Base-by-base conservation (phyloP, 176 grass and related monocot species). In the Pharus latifolius region DNA sequence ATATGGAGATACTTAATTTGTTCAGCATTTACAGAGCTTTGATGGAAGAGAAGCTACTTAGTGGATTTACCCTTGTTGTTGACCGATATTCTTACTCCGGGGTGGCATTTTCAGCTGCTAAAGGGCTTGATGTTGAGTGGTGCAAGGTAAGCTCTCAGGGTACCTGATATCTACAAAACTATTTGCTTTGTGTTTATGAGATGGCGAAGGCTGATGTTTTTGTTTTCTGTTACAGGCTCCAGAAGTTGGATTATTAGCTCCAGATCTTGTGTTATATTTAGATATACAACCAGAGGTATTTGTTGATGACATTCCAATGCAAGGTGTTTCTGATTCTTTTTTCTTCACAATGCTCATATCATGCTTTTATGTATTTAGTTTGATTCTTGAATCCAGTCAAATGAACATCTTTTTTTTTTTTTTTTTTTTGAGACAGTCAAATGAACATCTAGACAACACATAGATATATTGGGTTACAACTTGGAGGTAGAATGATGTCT, bases 281-380 rank as follows among this genome's bases (percentile, higher is more conserved):
- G 90, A 98, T 81, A 76, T 98, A 68, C 84, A 88, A 31, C 86
- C 95, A 75, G 87, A 98, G 95, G 90, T 98, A 88, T n/a, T 25
- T 27, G 9, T 14, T 37, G 48, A 65, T 70, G 25, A 18, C 24
- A 20, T 67, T 46, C 19, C 0, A 23, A 31, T 19, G 7, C n/a
- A n/a, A 15, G 4, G 14, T 71, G 33, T 49, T 72, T 3, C 66
- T 32, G 45, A 9, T 54, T 63, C 12, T 22, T 38, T 1, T 0
- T 20, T 35, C 22, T 52, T 16, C 31, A 5, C 32, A 26, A 30
- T 56, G 23, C 29, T 48, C 56, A 18, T 65, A 61, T 18, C 5
- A 18, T 17, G 49, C 9, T 56, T 38, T 37, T 7, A 8, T 65
- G 41, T 13, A 13, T 49, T 57, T 78, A 29, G 77, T 2, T 47